Evolutionary conservation across 345 rosid genomes (phyloP).

Genomic region (Lumnitzera littorea): DNA sequence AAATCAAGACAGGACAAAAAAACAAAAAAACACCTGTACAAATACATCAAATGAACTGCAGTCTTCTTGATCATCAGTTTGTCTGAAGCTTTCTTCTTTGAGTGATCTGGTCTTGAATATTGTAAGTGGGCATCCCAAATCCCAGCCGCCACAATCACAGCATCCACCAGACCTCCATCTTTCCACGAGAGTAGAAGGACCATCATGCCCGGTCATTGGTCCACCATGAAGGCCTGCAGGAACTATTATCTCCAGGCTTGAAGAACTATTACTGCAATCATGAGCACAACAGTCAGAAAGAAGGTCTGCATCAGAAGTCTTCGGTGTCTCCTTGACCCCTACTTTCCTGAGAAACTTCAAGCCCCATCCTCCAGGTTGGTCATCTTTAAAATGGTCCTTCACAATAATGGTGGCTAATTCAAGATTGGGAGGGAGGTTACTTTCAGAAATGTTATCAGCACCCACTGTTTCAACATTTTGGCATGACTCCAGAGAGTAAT

Average conservation of each 20-base stretch:
- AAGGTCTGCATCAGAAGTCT: constrained; percentile 13
- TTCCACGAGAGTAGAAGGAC: constrained; percentile 67
- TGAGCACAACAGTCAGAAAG: constrained; percentile 19
- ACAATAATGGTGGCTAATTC: constrained; percentile 74
- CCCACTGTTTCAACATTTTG: constrained; percentile 24
- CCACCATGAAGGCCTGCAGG: constrained; percentile 94
- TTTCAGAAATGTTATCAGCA: constrained; percentile 30
- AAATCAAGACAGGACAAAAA: not conserved
- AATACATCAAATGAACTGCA: constrained; percentile 61
- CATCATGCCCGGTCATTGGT: constrained; percentile 50
- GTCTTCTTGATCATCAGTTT: constrained; percentile 26
- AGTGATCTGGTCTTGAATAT: constrained; percentile 37
- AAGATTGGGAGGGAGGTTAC: constrained; percentile 53
- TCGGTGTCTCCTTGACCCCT: constrained; percentile 16
- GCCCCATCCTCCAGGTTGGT: constrained; percentile 78
- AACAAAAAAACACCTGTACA: constrained; percentile 37
- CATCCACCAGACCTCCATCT: constrained; percentile 89
- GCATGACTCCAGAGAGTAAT: constrained; percentile 30
- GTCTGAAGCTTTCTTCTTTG: constrained; percentile 23
- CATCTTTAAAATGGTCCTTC: constrained; percentile 40
- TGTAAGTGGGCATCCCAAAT: constrained; percentile 71
- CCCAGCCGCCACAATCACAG: constrained; percentile 99
- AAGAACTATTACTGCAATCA: constrained; percentile 26
- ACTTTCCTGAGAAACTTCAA: constrained; percentile 71
- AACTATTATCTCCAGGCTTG: constrained; percentile 58